Conservation (phyloP, 129 eudicot species). For the Centrapalus pauciflorus region DNA sequence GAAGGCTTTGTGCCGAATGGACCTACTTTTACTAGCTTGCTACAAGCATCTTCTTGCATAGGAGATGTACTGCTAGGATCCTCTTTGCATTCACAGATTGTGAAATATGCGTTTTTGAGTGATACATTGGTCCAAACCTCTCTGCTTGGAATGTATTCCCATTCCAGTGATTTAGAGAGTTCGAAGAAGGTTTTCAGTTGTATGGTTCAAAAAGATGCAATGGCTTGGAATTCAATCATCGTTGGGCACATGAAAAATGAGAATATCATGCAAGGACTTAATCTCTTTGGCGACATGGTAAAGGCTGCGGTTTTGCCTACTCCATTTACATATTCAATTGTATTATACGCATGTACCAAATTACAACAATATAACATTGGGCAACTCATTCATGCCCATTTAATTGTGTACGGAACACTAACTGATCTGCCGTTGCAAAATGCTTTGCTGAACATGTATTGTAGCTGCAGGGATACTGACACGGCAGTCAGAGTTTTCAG, state of each 20-base stretch:
- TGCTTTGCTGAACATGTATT: slow-evolving; percentile 66
- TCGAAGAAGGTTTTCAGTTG: slow-evolving; percentile 44
- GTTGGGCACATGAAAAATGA: slow-evolving; percentile 59
- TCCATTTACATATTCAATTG: slow-evolving; percentile 63
- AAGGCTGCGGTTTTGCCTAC: slow-evolving; percentile 33
- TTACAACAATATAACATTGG: slow-evolving; percentile 40
- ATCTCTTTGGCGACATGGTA: slow-evolving; percentile 43
- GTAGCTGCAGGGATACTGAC: slow-evolving; percentile 47
- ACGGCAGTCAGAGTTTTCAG: slow-evolving; percentile 39
- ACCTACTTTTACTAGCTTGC: slow-evolving; percentile 58
- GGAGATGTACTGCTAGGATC: slow-evolving; percentile 41
- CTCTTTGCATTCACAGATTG: slow-evolving; percentile 38
- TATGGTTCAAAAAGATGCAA: slow-evolving; percentile 42
- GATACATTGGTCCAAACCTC: slow-evolving; percentile 62
- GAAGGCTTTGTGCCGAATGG: slow-evolving; percentile 49
- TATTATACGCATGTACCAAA: slow-evolving; percentile 63
- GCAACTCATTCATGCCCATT: slow-evolving; percentile 46
- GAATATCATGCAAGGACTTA: slow-evolving; percentile 38
- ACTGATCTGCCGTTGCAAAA: slow-evolving; percentile 62
- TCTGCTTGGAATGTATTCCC: slow-evolving; percentile 60
- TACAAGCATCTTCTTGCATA: slow-evolving; percentile 47
- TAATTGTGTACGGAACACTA: slow-evolving; percentile 38
- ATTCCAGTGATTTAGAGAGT: slow-evolving; percentile 48
- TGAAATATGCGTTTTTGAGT: slow-evolving; percentile 49
- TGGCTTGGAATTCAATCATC: slow-evolving; percentile 75